Conservation (phyloP, 2,329 filamentous ascomycete genomes). For the Ceratocystis cubensis region DNA sequence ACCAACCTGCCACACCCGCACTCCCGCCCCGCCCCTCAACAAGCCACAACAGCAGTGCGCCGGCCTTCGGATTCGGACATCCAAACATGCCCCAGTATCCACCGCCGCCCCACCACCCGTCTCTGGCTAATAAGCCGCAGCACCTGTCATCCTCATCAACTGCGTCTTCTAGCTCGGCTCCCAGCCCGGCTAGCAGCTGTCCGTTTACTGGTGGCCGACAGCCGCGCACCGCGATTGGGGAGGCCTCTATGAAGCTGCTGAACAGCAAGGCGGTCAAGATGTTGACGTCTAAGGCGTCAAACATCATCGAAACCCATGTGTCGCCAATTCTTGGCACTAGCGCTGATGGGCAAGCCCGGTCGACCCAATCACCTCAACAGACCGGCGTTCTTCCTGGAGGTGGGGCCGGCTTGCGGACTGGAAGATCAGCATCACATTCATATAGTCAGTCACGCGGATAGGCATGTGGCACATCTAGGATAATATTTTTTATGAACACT, state of each 20-base stretch:
- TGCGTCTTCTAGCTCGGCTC: background rate
- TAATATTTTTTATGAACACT: background rate
- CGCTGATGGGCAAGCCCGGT: conserved; percentile 16
- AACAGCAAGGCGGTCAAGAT: conserved; percentile 23
- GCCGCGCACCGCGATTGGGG: conserved; percentile 1
- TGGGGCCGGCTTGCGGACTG: background rate
- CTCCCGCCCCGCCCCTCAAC: conserved; percentile 14
- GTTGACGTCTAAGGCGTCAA: conserved; percentile 22
- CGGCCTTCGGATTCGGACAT: background rate
- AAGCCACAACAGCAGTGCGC: background rate
- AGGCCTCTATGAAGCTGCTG: conserved; percentile 19
- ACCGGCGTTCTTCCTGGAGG: background rate
- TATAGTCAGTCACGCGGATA: background rate
- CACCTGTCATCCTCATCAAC: background rate
- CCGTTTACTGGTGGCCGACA: background rate
- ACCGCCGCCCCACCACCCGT: background rate
- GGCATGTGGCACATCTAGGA: background rate
- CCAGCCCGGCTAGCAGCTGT: background rate
- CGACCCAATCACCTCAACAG: conserved; percentile 2
- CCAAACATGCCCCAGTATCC: background rate
- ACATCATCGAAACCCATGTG: conserved; percentile 23
- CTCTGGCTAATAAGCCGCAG: background rate
- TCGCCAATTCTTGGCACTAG: conserved; percentile 21
- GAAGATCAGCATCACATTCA: background rate
- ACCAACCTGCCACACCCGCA: background rate